A percentile compares a stretch with the other conserved stretches of the same genome.
These are phyloP conservation scores for Ceratobasidium sp. DNA, from an alignment of 1,284 basidiomycete species.

Conservation along the genomic window DNA sequence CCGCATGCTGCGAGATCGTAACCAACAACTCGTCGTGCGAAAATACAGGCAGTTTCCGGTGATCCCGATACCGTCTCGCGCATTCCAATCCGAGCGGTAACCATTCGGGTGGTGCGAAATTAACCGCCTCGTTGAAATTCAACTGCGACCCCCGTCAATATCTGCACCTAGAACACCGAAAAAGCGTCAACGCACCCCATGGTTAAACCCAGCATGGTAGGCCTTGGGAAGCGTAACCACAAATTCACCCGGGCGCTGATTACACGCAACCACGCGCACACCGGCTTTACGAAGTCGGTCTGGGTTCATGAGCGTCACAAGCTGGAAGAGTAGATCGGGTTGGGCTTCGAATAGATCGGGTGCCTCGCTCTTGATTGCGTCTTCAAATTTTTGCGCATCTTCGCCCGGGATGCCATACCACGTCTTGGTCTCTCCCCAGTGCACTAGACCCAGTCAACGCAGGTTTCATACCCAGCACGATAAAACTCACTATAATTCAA, in stretches of 20 bases:
- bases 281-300: conserved; percentile 86
- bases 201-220: conserved; percentile 99
- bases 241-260: conserved; percentile 98
- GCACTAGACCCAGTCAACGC: conserved; percentile 69
- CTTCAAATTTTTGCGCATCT: conserved; percentile 95
- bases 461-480: conserved; percentile 45
- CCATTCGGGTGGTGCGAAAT: conserved; percentile 98
- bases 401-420: conserved; percentile 98
- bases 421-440: conserved; percentile 99
- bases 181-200: conserved; percentile 73
- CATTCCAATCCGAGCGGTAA: conserved; percentile 87
- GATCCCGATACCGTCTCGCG: conserved; percentile 87
- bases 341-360: conserved; percentile 99
- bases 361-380: conserved; percentile 93
- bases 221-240: conserved; percentile 98
- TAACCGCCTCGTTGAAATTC: conserved; percentile 99
- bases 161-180: conserved; percentile 48
- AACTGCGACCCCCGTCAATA: conserved; percentile 63
- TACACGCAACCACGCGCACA: conserved; percentile 93
- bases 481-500: conserved; percentile 85
- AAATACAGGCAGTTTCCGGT: conserved; percentile 94
- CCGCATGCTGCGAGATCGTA: conserved; percentile 93
- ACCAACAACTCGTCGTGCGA: conserved; percentile 97
- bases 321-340: conserved; percentile 95
- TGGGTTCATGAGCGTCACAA: conserved; percentile 98